Conservation (phyloP, 805 yeast species). For the Cephaloascus albidus region DNA sequence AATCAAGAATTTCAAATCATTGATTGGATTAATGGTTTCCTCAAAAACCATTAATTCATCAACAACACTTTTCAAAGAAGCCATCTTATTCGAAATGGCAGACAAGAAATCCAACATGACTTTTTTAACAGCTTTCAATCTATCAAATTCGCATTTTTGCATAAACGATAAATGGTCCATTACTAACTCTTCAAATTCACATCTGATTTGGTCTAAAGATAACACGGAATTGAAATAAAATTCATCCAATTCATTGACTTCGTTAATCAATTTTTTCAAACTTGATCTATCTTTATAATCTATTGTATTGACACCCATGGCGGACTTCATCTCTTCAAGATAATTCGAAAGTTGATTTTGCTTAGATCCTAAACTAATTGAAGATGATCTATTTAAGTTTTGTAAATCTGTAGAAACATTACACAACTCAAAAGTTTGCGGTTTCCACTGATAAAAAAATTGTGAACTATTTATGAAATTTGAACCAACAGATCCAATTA, state of each 20-base stretch:
- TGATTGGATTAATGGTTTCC: constrained; percentile 61
- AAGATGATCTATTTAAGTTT: neutral
- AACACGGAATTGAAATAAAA: constrained; percentile 45
- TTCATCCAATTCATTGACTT: constrained; percentile 48
- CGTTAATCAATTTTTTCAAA: constrained; percentile 41
- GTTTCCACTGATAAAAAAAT: constrained; percentile 75
- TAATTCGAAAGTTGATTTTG: constrained; percentile 16
- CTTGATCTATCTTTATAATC: constrained; percentile 42
- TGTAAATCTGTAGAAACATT: neutral
- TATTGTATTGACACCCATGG: constrained; percentile 30
- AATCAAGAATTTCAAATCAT: constrained; percentile 57
- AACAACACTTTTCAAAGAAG: constrained; percentile 45
- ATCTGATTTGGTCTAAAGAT: constrained; percentile 55
- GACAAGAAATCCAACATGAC: constrained; percentile 67
- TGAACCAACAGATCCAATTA: constrained; percentile 54
- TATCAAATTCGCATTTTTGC: constrained; percentile 77
- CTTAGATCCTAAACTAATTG: constrained; percentile 4
- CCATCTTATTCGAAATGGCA: constrained; percentile 50
- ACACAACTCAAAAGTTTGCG: constrained; percentile 44
- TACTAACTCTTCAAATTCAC: constrained; percentile 64
- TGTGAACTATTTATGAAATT: constrained; percentile 68
- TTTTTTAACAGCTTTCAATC: constrained; percentile 67
- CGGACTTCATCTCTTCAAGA: constrained; percentile 34
- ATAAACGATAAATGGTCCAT: constrained; percentile 67
- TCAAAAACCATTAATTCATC: constrained; percentile 58